Evolutionary conservation across 176 grass and related monocot genomes (phyloP), one percentile per base, ranked within the genome.

Genomic region (Hyparrhenia diplandra): DNA sequence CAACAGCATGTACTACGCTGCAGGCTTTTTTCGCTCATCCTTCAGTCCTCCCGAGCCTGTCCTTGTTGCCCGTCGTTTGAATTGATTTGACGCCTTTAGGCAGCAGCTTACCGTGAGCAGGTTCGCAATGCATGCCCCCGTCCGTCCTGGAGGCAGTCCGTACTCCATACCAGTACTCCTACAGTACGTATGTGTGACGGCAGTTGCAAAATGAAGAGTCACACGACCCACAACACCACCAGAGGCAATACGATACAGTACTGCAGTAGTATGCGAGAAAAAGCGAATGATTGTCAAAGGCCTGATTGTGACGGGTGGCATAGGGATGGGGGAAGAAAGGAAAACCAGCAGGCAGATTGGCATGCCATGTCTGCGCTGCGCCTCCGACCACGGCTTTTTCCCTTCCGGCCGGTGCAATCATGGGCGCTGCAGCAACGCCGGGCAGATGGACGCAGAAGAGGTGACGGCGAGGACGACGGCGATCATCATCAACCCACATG

Each of bases 321-420:
- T 55, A 59, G 67, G 32, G 57, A 73, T 66, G 69, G 76, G n/a
- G 23, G 58, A 3, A 24, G 77, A 54, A 11, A 69, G n/a, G n/a
- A n/a, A n/a, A n/a, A n/a, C n/a, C n/a, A n/a, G n/a, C n/a, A n/a
- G n/a, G n/a, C n/a, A n/a, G n/a, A n/a, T n/a, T n/a, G n/a, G n/a
- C n/a, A n/a, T n/a, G n/a, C n/a, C 61, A 73, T 73, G 68, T 59
- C n/a, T n/a, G n/a, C n/a, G n/a, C 85, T 69, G 39, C 71, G 57
- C 63, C 71, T 73, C 13, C 60, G 20, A 61, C 60, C 60, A 39
- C 71, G 71, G 78, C 78, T 58, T 86, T 86, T 86, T 81, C 32
- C 77, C 17, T 42, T 42, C 67, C 62, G 62, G 28, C 69, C 60
- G 61, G 32, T n/a, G 71, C 77, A 74, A 81, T 81, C 85, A 81